Evolutionary conservation across 169 alveolate species (phyloP).

Genomic region (Plasmodium ovale): DNA sequence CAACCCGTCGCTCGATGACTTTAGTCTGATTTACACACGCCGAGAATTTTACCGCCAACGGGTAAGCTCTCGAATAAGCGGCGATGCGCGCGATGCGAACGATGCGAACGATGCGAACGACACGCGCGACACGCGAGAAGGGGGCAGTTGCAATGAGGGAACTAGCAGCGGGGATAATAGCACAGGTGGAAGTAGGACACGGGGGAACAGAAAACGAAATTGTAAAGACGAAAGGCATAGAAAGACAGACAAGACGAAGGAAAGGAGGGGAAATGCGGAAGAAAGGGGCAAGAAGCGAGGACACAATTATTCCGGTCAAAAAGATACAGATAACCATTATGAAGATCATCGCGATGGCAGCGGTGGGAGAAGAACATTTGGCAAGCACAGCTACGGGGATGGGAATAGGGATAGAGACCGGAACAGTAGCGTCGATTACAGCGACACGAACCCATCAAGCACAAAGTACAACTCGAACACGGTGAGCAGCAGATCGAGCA

Average conservation of each 20-base stretch:
- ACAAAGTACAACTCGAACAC: slow-evolving; percentile 27
- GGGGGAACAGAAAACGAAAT: too few species aligned
- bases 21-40: slow-evolving; percentile 22
- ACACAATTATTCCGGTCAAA: too few species aligned
- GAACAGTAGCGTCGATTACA: slow-evolving; percentile 15
- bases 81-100: neutral
- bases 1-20: slow-evolving; percentile 61
- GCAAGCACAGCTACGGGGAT: too few species aligned
- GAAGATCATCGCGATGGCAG: too few species aligned
- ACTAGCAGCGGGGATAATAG: neutral
- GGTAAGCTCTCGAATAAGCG: neutral
- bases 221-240: neutral
- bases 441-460: slow-evolving; percentile 33
- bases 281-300: too few species aligned
- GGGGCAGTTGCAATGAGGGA: neutral
- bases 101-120: neutral
- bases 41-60: slow-evolving; percentile 59
- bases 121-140: neutral
- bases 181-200: neutral
- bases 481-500: neutral
- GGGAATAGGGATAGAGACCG: too few species aligned
- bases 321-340: too few species aligned
- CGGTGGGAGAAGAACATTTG: too few species aligned
- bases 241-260: neutral
- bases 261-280: too few species aligned